Evolutionary conservation across 805 yeast genomes (phyloP), one percentile per base, ranked within the genome.

Genomic region (Priceomyces haplophilus): DNA sequence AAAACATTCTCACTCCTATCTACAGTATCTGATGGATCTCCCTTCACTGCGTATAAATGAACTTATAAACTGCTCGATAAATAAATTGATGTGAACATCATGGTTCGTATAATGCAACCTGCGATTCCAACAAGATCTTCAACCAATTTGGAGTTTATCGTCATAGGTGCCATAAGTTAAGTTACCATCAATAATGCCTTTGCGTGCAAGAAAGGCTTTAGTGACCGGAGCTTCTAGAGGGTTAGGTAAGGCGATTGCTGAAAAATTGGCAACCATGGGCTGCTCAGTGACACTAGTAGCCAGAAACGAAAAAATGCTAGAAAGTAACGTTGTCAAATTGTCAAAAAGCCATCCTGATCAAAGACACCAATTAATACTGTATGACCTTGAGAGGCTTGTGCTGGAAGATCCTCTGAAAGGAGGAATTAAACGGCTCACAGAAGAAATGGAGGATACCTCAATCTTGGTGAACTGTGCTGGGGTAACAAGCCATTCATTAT

Each of bases 391-490:
- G 12, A 21, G 46, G 12, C 34, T 52, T 18, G 29, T 8, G 57
- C 55, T 42, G 32, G 54, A 3, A 45, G 25, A 41, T 35, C 51
- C n/a, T 21, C 29, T 24, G 37, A 52, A 35, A 55, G 55, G 24
- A 21, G 45, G 37, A n/a, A 18, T 23, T 40, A 35, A 1, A 38
- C 58, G 7, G 54, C 54, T 60, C 20, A 33, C 31, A 24, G 35
- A 58, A 35, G 44, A 56, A 3, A 59, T 74, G 37, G 58, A 67
- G 30, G 58, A 59, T 0, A 58, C 68, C 4, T 68, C 75, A 23
- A 69, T 80, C 2, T 62, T 84, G 13, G 67, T 84, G 17, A 83
- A 83, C 51, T 62, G 90, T 59, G 87, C 87, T 0, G 88, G 96
- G 0, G 52, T 80, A 1, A 68, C 88, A 3, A 88, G 82, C 49